A percentile compares a stretch with the other conserved stretches of the same genome.
Evolutionary conservation across 1,284 basidiomycete genomes (phyloP).

Genomic region (Melampsora occidentalis): DNA sequence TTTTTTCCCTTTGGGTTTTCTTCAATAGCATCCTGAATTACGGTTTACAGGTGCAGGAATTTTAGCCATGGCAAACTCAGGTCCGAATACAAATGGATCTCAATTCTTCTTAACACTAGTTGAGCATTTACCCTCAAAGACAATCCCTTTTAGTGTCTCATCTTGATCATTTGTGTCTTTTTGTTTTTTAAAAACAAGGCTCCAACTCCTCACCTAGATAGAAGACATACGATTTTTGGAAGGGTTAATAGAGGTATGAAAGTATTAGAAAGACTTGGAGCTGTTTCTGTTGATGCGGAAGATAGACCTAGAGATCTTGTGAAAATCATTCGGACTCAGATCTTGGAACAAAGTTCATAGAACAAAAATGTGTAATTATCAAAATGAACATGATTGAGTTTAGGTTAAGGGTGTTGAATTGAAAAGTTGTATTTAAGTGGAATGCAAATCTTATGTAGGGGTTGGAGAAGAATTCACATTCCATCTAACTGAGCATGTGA

Average conservation of each 20-base stretch:
- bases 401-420: too few species aligned
- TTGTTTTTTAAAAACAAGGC: constrained; percentile 34
- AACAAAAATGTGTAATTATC: background rate
- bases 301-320: constrained; percentile 45
- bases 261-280: constrained; percentile 46
- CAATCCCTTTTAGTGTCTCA: background rate
- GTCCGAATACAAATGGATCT: constrained; percentile 47
- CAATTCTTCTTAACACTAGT: constrained; percentile 46
- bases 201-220: constrained; percentile 47
- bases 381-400: too few species aligned
- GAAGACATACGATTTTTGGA: constrained; percentile 47
- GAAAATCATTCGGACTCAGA: constrained; percentile 37
- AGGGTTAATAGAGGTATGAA: constrained; percentile 46
- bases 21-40: constrained; percentile 45
- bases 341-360: constrained; percentile 9
- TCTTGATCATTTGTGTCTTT: too few species aligned
- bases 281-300: constrained; percentile 49
- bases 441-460: too few species aligned
- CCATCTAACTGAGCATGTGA: too few species aligned
- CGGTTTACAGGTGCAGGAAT: constrained; percentile 49
- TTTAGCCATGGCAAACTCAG: constrained; percentile 48
- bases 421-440: too few species aligned
- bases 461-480: too few species aligned
- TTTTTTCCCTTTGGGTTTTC: background rate
- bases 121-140: background rate